Conservation (phyloP, 2,329 filamentous ascomycete genomes). For the Scytalidium lignicola region DNA sequence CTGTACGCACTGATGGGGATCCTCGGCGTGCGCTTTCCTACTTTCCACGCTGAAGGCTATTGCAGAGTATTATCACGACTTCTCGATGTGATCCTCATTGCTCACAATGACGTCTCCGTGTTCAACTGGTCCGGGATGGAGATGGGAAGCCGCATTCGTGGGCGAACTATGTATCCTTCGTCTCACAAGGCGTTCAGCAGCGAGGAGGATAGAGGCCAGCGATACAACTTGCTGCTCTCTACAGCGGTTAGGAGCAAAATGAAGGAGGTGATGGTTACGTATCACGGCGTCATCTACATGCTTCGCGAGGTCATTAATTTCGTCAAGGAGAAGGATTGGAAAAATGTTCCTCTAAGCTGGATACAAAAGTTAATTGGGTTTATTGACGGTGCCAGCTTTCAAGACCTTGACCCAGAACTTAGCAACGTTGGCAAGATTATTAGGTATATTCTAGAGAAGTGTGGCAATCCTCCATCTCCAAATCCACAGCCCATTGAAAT, state of each 20-base stretch:
- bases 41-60: constrained; percentile 27
- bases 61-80: constrained; percentile 27
- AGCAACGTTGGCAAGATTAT: constrained; percentile 21
- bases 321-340: constrained; percentile 19
- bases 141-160: constrained; percentile 26
- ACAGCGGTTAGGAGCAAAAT: too few relatives aligned
- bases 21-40: constrained; percentile 26
- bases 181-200: constrained; percentile 9
- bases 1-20: constrained; percentile 31
- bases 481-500: too few relatives aligned
- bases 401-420: constrained; percentile 15
- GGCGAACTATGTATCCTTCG: constrained; percentile 29
- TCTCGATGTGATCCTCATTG: constrained; percentile 26
- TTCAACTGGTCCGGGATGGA: constrained; percentile 31
- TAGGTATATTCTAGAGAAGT: background rate
- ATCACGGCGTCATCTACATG: constrained; percentile 19
- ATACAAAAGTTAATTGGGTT: constrained; percentile 14
- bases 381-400: too few relatives aligned
- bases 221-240: too few relatives aligned
- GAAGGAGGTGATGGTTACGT: constrained; percentile 18
- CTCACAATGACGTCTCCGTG: constrained; percentile 28
- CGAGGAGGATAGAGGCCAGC: constrained; percentile 13
- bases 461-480: too few relatives aligned
- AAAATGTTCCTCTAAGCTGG: constrained; percentile 21
- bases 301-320: constrained; percentile 21